Percentiles rank a stretch among this genome's conserved stretches.
These are phyloP conservation scores for Fusarium sp. DNA, from an alignment of 2,329 filamentous ascomycete genomes.

Conservation along the genomic window DNA sequence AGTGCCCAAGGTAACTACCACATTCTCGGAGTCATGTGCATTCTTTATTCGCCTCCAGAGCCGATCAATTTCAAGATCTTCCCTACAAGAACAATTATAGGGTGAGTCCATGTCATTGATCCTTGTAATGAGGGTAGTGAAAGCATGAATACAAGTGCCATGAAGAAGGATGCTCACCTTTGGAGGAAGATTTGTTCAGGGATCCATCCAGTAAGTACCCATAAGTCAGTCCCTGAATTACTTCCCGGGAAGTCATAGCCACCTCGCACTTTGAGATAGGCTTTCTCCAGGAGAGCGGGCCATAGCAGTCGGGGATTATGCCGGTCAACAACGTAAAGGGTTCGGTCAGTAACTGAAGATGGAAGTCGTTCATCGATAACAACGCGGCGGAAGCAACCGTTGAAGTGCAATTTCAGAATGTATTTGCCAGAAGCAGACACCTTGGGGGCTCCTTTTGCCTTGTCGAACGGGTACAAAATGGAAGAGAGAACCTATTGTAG, in stretches of 20 bases:
- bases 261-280: constrained; percentile 93
- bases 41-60: constrained; percentile 85
- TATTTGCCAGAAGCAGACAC: constrained; percentile 89
- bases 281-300: constrained; percentile 95
- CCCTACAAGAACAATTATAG: constrained; percentile 62
- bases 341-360: constrained; percentile 79
- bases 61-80: constrained; percentile 81
- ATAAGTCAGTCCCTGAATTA: constrained; percentile 95
- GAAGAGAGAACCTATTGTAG: constrained; percentile 74
- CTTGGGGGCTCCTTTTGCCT: constrained; percentile 68
- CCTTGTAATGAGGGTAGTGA: not conserved
- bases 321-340: constrained; percentile 89
- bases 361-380: constrained; percentile 92
- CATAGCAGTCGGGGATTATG: constrained; percentile 86
- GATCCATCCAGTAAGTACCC: constrained; percentile 95
- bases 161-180: constrained; percentile 61
- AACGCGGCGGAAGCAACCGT: constrained; percentile 90
- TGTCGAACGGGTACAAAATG: constrained; percentile 83
- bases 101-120: constrained; percentile 2
- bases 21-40: constrained; percentile 83
- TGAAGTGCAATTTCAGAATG: constrained; percentile 93
- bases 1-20: constrained; percentile 91
- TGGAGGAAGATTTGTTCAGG: constrained; percentile 96
- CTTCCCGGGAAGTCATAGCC: constrained; percentile 98
- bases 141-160: too few relatives aligned